Base-by-base conservation (phyloP, 1,284 basidiomycete species). In the Boletellus sp. region DNA sequence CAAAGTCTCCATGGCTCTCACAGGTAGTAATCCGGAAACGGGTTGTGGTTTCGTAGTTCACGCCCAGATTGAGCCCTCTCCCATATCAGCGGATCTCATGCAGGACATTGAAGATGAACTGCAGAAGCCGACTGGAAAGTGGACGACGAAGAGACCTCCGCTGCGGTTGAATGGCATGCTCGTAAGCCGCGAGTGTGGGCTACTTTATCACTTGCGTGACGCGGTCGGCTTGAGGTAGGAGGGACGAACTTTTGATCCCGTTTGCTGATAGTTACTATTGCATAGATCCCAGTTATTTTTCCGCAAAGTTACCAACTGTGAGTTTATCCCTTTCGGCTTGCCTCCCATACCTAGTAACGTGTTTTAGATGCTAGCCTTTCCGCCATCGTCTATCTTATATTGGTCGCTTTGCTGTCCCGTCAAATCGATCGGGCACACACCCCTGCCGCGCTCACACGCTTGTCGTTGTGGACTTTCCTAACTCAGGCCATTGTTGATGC, bases 391-490 rank as follows among this genome's bases (percentile, higher is more conserved):
- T 91, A 93, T 63, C 74, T 93, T 13, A 59, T 73, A 19, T 73
- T 93, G 35, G 74, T 94, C 6, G 65, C 80, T 5, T 71, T 93
- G 5, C 80, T 90, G 36, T 80, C 85, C 26, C 80, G 86, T 15
- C 90, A 94, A 69, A 83, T 84, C 61, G 80, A 85, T 52, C 74
- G 72, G 26, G 89, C 86, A 58, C 81, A 86, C n/a, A 91, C 87
- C 4, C 89, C 91, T 1, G 83, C 86, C 1, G 84, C 85, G 3
- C 75, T 93, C 21, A 82, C 86, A 13, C 82, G 89, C 37, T 78
- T 93, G 18, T 93, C 90, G 4, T 74, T 88, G 4, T 92, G 89
- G 84, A 81, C 85, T 0, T 91, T 94, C 63, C 74, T 91, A 24
- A 73, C 83, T 13, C 89, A 93, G 67, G 80, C 85, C 10, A 79